These are phyloP conservation scores for Eutrema yunnanense DNA, from an alignment of 345 rosid species.

Conservation along the genomic window DNA sequence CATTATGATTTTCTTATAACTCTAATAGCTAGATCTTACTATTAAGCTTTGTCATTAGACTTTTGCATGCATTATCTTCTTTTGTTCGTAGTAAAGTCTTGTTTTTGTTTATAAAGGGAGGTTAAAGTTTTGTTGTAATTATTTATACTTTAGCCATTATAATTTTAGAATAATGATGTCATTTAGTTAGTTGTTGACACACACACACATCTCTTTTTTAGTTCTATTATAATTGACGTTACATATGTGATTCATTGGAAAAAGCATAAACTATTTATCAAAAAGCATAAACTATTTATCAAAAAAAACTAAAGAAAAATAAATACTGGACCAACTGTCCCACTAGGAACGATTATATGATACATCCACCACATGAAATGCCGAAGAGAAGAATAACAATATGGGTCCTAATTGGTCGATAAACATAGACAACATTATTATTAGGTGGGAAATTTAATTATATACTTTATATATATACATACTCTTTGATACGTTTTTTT, in stretches of 20 bases:
- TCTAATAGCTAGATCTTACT: background rate
- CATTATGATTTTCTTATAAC: background rate
- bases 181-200: background rate
- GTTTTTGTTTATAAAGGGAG: background rate
- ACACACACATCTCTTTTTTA: background rate
- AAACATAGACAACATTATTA: conserved; percentile 28
- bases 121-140: background rate
- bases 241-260: conserved; percentile 13
- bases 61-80: background rate
- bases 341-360: conserved; percentile 22
- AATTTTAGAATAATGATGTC: background rate
- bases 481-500: background rate
- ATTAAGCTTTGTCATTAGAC: no score
- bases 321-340: conserved; percentile 19
- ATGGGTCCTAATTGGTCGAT: conserved; percentile 30
- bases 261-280: background rate
- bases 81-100: background rate
- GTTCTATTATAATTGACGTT: background rate
- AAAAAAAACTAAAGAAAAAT: background rate
- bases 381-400: conserved; percentile 16
- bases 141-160: background rate
- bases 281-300: background rate
- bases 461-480: background rate
- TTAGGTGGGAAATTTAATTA: background rate
- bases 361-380: conserved; percentile 29